phyloP scores from a whole-genome alignment of 495 filamentous ascomycete species.

The Penicillium argentinense region DNA sequence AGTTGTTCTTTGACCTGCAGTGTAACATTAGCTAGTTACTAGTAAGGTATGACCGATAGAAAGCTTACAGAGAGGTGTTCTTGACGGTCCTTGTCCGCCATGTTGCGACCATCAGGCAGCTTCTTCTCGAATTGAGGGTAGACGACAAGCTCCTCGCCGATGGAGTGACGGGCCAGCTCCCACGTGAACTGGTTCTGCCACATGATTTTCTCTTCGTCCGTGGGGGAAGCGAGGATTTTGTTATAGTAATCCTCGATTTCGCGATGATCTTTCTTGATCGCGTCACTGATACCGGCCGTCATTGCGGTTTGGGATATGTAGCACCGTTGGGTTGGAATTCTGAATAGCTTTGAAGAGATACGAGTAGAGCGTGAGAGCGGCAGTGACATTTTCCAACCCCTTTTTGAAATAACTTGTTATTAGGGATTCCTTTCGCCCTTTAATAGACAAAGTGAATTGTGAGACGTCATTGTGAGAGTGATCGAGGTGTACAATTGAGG shows the following conservation, averaged over 20 bases:
- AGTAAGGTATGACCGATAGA: background rate
- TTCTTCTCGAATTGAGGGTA: constrained; percentile 67
- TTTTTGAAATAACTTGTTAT: background rate
- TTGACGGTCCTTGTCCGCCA: constrained; percentile 59
- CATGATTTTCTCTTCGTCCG: constrained; percentile 45
- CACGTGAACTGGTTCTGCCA: constrained; percentile 71
- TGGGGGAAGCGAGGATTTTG: constrained; percentile 50
- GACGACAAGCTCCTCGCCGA: constrained; percentile 68
- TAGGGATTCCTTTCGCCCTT: background rate
- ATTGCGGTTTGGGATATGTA: background rate
- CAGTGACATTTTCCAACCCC: background rate
- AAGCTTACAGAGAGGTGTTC: constrained; percentile 54
- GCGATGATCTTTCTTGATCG: constrained; percentile 62
- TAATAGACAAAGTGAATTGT: background rate
- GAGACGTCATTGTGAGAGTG: background rate
- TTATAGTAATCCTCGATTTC: constrained; percentile 60
- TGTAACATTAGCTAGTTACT: background rate
- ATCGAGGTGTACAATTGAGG: too few relatives aligned
- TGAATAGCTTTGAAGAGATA: background rate
- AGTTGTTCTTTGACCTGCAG: constrained; percentile 61
- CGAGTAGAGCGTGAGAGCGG: background rate
- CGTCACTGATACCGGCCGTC: constrained; percentile 36
- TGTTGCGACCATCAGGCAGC: constrained; percentile 43
- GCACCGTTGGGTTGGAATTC: background rate
- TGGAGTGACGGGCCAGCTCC: constrained; percentile 66